phyloP scores from a whole-genome alignment of 257 asterid species.

The Solanum megistacrolobum region DNA sequence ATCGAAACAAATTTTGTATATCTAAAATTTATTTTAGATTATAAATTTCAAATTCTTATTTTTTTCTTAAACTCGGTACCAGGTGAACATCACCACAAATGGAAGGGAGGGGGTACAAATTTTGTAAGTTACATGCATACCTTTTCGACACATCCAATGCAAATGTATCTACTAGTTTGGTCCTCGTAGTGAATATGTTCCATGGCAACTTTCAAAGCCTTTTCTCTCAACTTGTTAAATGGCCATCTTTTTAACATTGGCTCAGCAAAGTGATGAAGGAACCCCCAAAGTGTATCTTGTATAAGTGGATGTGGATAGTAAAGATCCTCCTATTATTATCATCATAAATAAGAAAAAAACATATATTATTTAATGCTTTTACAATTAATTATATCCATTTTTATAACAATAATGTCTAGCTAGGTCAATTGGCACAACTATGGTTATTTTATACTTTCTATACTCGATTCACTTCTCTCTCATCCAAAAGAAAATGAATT shows the following conservation, averaged over 20 bases:
- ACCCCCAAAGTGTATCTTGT: conserved; percentile 48
- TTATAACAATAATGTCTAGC: not conserved
- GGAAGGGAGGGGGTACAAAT: not conserved
- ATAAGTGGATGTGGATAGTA: conserved; percentile 46
- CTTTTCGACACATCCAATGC: conserved; percentile 46
- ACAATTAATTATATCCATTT: not conserved
- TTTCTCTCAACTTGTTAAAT: conserved; percentile 28
- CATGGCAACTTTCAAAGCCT: conserved; percentile 30
- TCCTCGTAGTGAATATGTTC: conserved; percentile 50
- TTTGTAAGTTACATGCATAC: not conserved
- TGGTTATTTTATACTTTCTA: not conserved
- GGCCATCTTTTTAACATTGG: conserved; percentile 44
- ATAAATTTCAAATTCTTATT: too few species aligned
- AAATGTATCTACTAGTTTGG: conserved; percentile 32
- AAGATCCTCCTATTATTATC: conserved; percentile 34
- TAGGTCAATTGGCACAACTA: not conserved
- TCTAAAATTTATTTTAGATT: not conserved
- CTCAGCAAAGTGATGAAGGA: conserved; percentile 31
- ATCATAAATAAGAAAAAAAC: not conserved
- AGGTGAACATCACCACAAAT: not conserved
- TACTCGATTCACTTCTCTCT: too few species aligned
- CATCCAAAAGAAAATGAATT: too few species aligned
- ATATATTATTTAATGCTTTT: too few species aligned
- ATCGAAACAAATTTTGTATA: not conserved
- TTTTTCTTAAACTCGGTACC: not conserved